Conservation (phyloP, 208 protist genomes). For the Leishmania braziliensis region DNA sequence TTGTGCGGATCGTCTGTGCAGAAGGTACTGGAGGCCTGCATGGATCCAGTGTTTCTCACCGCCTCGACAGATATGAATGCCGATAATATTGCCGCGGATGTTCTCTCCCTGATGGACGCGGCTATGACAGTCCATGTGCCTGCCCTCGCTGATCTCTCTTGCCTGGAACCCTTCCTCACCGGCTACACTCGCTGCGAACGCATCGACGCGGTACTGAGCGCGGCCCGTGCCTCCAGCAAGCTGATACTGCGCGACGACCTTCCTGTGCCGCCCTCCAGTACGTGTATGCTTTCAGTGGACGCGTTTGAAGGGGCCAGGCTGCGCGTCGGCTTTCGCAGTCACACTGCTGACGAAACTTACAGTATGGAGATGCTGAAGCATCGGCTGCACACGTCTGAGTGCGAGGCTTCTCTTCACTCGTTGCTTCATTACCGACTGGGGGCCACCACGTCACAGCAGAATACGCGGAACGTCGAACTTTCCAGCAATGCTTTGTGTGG, state of each 20-base stretch:
- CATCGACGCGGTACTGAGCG: conserved; percentile 13
- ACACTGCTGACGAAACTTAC: conserved; percentile 10
- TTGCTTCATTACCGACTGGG: conserved; percentile 5
- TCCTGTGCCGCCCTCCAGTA: conserved; percentile 10
- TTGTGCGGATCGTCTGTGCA: conserved; percentile 16
- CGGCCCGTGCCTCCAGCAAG: conserved; percentile 20
- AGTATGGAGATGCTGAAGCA: conserved; percentile 9
- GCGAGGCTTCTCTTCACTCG: background rate
- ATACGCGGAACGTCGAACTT: conserved; percentile 2
- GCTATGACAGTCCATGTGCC: conserved; percentile 18
- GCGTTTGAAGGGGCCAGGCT: conserved; percentile 23
- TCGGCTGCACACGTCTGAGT: background rate
- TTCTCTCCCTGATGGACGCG: conserved; percentile 15
- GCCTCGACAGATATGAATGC: conserved; percentile 16
- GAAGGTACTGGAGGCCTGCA: conserved; percentile 23
- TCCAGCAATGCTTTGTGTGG: background rate
- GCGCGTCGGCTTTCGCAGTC: conserved; percentile 30
- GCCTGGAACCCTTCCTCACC: conserved; percentile 17
- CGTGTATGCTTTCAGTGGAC: conserved; percentile 20
- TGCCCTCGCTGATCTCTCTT: conserved; percentile 12
- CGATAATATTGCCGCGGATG: conserved; percentile 19
- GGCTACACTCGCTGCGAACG: conserved; percentile 22
- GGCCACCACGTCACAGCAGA: conserved; percentile 14
- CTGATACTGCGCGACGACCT: conserved; percentile 27
- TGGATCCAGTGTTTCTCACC: conserved; percentile 23